Base-by-base conservation (phyloP, 1,139 yeast species). In the Suhomyces atakaporum region DNA sequence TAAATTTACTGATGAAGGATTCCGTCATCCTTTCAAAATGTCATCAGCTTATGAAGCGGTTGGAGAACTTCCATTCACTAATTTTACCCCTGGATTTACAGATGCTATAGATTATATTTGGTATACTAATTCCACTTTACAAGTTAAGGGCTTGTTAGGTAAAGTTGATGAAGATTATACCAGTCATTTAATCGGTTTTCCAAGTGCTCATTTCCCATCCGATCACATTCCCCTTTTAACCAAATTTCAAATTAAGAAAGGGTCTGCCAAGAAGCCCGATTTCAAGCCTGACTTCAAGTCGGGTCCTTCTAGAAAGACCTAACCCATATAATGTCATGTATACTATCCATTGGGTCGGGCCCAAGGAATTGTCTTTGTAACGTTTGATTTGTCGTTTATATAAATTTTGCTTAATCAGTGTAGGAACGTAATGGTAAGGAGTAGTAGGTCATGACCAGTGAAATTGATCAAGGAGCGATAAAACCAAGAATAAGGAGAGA, bases 81-180 rank as follows among this genome's bases (percentile, higher is more conserved):
- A 92, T 62, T 84, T 83, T 60, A 82, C 97, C 0, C 98, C 99
- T 23, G 80, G 84, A 28, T 94, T 92, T 64, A 88, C 95, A 3
- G 90, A 89, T 51, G 90, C 83, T 29, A 88, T 94, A 63, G 99
- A 94, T 64, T 92, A 92, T 60, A 83, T 94, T 43, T 94, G 97
- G 96, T 89, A 86, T 62, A 78, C 96, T 2, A 84, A 96, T 10
- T 73, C 82, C 8, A 72, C 81, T 7, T 69, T 94, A 45, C 79
- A 84, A 44, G 96, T 92, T 7, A 82, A 81, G 52, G 97, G 96
- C 10, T 67, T 94, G 48, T 69, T 92, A 44, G 97, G 97, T 27
- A 80, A 80, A 50, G 79, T 90, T 29, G 97, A 90, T 58, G 75
- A 75, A 36, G 84, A 82, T 6, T 92, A 92, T 59, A 73, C 84